phyloP scores from a whole-genome alignment of 306 rosid genomes.

The Pterocarpus santalinus region DNA sequence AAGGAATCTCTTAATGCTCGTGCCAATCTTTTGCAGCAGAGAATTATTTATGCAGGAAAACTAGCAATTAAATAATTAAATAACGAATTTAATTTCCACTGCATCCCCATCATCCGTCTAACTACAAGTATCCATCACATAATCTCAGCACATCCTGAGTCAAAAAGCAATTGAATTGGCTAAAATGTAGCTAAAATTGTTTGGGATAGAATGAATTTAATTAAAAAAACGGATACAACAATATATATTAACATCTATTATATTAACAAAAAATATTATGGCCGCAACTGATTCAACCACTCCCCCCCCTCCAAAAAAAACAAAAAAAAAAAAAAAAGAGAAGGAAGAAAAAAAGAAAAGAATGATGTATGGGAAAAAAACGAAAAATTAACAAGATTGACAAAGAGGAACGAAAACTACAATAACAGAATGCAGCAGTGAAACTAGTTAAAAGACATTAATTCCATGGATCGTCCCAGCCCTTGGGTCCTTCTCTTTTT shows the following conservation, averaged over 20 bases:
- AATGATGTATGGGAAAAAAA: slow-evolving; percentile 26
- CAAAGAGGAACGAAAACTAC: slow-evolving; percentile 16
- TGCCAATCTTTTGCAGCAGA: neutral
- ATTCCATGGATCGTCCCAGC: slow-evolving; percentile 99
- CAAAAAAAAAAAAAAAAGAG: neutral
- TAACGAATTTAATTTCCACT: neutral
- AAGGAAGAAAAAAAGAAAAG: neutral
- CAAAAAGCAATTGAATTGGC: neutral
- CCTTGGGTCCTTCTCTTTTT: slow-evolving; percentile 90
- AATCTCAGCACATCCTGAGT: slow-evolving; percentile 1
- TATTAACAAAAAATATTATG: slow-evolving; percentile 50
- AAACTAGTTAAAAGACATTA: slow-evolving; percentile 41
- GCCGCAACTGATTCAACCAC: slow-evolving; percentile 26
- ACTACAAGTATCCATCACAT: slow-evolving; percentile 3
- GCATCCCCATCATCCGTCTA: neutral
- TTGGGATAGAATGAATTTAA: slow-evolving; percentile 20
- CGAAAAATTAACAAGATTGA: slow-evolving; percentile 25
- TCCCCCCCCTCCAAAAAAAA: slow-evolving; percentile 1
- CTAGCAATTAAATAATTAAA: neutral
- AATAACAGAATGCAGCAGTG: slow-evolving; percentile 21
- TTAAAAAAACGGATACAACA: neutral
- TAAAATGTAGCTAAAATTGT: neutral
- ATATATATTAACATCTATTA: slow-evolving; percentile 38
- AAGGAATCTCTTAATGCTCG: neutral
- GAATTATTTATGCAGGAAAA: slow-evolving; percentile 21